Conservation (phyloP, 495 filamentous ascomycete genomes). For the Aspergillus homomorphus region DNA sequence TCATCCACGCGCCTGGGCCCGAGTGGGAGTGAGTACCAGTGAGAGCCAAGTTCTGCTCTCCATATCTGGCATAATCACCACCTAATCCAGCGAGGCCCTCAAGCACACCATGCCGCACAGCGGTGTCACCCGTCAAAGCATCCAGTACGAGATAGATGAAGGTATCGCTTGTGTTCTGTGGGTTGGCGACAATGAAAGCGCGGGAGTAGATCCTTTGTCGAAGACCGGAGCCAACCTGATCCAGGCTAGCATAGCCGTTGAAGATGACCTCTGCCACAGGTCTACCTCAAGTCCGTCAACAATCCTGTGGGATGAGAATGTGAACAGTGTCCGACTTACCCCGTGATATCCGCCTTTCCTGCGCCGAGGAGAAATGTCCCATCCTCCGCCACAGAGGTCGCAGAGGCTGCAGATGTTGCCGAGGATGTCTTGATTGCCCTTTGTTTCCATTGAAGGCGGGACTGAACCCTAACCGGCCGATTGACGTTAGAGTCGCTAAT, state of each 20-base stretch:
- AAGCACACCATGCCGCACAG: conserved; percentile 80
- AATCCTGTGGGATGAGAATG: neutral
- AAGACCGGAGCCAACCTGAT: conserved; percentile 81
- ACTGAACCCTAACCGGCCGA: conserved; percentile 12
- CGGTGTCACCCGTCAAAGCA: conserved; percentile 87
- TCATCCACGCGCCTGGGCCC: conserved; percentile 90
- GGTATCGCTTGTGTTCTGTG: conserved; percentile 61
- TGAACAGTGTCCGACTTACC: conserved; percentile 44
- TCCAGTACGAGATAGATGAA: conserved; percentile 90
- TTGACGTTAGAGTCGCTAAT: conserved; percentile 12
- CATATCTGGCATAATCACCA: conserved; percentile 67
- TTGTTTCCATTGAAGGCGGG: conserved; percentile 12
- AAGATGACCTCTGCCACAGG: conserved; percentile 89
- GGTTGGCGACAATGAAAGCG: conserved; percentile 82
- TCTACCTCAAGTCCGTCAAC: conserved; percentile 28
- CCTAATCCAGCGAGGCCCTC: conserved; percentile 66
- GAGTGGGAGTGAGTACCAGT: conserved; percentile 94
- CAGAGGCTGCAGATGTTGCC: conserved; percentile 11
- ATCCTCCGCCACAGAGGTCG: conserved; percentile 23
- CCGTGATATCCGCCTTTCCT: conserved; percentile 93
- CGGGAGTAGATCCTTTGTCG: conserved; percentile 87
- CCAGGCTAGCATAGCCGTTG: conserved; percentile 89
- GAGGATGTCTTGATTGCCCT: conserved; percentile 7
- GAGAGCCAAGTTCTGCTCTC: conserved; percentile 80
- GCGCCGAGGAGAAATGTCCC: conserved; percentile 78